Percentiles rank a stretch among this genome's conserved stretches.
Conservation (phyloP, 2,329 filamentous ascomycete genomes). For the Fusarium hainanense region DNA sequence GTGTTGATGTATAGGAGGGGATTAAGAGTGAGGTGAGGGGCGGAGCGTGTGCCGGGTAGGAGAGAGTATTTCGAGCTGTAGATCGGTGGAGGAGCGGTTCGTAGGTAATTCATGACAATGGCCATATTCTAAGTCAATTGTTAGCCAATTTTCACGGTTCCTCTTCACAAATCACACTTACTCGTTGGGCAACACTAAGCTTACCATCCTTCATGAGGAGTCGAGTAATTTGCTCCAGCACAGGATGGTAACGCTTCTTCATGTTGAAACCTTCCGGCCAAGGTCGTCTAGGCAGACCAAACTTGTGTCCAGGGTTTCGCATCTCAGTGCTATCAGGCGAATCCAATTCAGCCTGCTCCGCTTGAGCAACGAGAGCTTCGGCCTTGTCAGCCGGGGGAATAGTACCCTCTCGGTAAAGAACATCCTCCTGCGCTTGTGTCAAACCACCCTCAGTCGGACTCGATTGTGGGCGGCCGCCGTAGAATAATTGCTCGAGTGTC, state of each 20-base stretch:
- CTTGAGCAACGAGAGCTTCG: conserved; percentile 46
- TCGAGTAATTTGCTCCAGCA: conserved; percentile 88
- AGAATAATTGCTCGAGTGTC: conserved; percentile 52
- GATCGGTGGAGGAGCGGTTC: conserved; percentile 83
- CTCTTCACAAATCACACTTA: conserved; percentile 56
- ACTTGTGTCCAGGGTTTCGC: conserved; percentile 75
- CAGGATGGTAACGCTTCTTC: conserved; percentile 85
- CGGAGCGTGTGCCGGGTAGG: conserved; percentile 59
- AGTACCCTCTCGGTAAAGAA: conserved; percentile 56
- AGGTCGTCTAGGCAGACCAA: conserved; percentile 75
- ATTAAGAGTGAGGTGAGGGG: no score
- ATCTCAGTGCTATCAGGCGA: conserved; percentile 31
- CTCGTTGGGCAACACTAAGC: conserved; percentile 87
- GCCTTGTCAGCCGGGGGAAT: conserved; percentile 53
- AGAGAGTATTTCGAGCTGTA: conserved; percentile 77
- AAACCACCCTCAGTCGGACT: conserved; percentile 50
- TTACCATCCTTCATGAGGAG: conserved; percentile 93
- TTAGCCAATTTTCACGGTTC: conserved; percentile 13
- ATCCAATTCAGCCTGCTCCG: conserved; percentile 35
- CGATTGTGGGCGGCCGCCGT: conserved; percentile 49
- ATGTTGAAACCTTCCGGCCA: conserved; percentile 72
- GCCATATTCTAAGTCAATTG: conserved; percentile 76
- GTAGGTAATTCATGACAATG: conserved; percentile 83
- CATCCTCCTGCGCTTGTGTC: conserved; percentile 57
- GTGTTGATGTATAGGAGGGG: no score